A percentile compares a stretch with the other conserved stretches of the same genome.
Conservation (phyloP, 73 alveolate species). For the Paramecium primaurelia region DNA sequence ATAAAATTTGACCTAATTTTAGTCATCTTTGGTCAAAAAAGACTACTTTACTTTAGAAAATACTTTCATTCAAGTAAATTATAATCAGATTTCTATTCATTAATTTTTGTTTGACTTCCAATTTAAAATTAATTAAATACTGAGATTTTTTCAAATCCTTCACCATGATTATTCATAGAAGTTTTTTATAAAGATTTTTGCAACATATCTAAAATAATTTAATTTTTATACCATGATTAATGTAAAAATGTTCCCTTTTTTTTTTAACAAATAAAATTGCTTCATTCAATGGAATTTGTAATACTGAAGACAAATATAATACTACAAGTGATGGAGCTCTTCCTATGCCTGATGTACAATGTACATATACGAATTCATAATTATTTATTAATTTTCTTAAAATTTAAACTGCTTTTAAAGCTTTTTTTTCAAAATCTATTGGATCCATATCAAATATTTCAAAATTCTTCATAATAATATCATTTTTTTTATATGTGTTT, state of each 20-base stretch:
- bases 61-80: background rate
- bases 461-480: conserved; percentile 58
- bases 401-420: conserved; percentile 61
- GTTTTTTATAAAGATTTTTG: background rate
- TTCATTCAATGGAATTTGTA: conserved; percentile 59
- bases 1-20: background rate
- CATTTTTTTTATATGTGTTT: conserved; percentile 48
- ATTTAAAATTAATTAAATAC: background rate
- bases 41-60: background rate
- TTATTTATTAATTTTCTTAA: conserved; percentile 53
- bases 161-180: background rate
- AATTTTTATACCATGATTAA: background rate
- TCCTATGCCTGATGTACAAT: conserved; percentile 79
- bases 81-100: background rate
- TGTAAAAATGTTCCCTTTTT: conserved; percentile 48
- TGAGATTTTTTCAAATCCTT: background rate
- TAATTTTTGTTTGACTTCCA: background rate
- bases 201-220: background rate
- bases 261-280: conserved; percentile 62
- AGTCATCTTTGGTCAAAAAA: background rate
- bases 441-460: conserved; percentile 69
- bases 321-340: conserved; percentile 73
- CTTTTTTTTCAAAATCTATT: conserved; percentile 55
- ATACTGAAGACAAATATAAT: conserved; percentile 65
- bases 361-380: conserved; percentile 68